phyloP scores from a whole-genome alignment of 371 early-diverging fungal genomes.

The Lichtheimia hyalospora region DNA sequence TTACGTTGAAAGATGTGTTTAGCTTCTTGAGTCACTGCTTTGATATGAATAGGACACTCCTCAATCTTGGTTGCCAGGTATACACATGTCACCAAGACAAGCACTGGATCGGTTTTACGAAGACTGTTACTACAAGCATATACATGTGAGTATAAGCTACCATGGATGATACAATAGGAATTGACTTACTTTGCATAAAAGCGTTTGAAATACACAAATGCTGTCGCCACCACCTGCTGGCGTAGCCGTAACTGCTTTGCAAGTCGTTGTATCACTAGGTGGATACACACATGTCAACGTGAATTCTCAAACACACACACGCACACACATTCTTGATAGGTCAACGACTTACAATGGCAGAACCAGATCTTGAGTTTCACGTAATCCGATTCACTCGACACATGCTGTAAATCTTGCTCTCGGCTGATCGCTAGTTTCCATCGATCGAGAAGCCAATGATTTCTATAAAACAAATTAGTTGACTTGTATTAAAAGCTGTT shows the following conservation, averaged over 20 bases:
- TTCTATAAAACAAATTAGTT: slow-evolving; percentile 30
- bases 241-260: slow-evolving; percentile 73
- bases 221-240: slow-evolving; percentile 86
- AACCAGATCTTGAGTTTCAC: slow-evolving; percentile 70
- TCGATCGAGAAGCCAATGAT: slow-evolving; percentile 68
- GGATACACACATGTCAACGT: not conserved
- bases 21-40: slow-evolving; percentile 72
- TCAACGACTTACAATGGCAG: slow-evolving; percentile 51
- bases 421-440: slow-evolving; percentile 52
- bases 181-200: slow-evolving; percentile 85
- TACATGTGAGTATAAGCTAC: not conserved
- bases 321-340: not conserved
- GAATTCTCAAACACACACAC: slow-evolving; percentile 1
- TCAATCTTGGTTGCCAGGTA: slow-evolving; percentile 90
- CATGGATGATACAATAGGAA: not conserved
- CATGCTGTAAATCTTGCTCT: slow-evolving; percentile 57
- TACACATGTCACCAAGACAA: slow-evolving; percentile 79
- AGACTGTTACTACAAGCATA: slow-evolving; percentile 60
- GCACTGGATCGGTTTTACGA: slow-evolving; percentile 71
- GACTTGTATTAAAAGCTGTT: not conserved
- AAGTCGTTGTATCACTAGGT: slow-evolving; percentile 72
- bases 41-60: slow-evolving; percentile 86
- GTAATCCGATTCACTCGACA: slow-evolving; percentile 53
- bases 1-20: slow-evolving; percentile 61
- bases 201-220: slow-evolving; percentile 85